phyloP scores from a whole-genome alignment of 345 rosid genomes.

The Luvunga scandens region DNA sequence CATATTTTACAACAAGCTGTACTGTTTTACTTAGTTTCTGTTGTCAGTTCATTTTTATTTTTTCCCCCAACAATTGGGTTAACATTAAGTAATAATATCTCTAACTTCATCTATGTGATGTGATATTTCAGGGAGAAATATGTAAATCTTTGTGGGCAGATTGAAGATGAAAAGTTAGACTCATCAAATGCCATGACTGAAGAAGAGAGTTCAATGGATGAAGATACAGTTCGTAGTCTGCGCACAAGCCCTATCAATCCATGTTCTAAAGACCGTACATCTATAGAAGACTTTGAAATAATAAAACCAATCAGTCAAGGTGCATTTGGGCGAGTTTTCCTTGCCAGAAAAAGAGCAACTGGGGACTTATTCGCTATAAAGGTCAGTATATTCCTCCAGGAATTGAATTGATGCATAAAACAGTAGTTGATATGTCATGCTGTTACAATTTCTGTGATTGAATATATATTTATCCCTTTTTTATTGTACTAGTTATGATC shows the following conservation, averaged over 20 bases:
- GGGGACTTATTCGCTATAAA: conserved; percentile 96
- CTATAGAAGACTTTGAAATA: conserved; percentile 97
- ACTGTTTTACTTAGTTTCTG: not conserved
- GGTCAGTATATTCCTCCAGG: conserved; percentile 41
- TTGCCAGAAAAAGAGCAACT: conserved; percentile 83
- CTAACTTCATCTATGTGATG: conserved; percentile 7
- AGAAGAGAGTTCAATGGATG: conserved; percentile 83
- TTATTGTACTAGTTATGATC: not conserved
- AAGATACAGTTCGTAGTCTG: conserved; percentile 72
- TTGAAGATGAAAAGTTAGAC: conserved; percentile 77
- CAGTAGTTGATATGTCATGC: not conserved
- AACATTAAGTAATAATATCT: conserved; percentile 6
- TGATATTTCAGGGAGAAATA: conserved; percentile 76
- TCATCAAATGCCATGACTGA: conserved; percentile 58
- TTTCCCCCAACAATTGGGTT: not conserved
- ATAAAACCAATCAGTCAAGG: conserved; percentile 98
- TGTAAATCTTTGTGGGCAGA: conserved; percentile 66
- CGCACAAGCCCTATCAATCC: conserved; percentile 84
- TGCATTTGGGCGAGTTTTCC: conserved; percentile 94
- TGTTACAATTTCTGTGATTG: not conserved
- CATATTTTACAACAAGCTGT: not conserved
- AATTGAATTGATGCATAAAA: conserved; percentile 12
- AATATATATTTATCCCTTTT: not conserved
- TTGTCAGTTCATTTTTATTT: not conserved
- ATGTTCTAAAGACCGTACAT: conserved; percentile 78